phyloP scores from a whole-genome alignment of 2,329 filamentous ascomycete genomes.

The Diaporthe sp. region DNA sequence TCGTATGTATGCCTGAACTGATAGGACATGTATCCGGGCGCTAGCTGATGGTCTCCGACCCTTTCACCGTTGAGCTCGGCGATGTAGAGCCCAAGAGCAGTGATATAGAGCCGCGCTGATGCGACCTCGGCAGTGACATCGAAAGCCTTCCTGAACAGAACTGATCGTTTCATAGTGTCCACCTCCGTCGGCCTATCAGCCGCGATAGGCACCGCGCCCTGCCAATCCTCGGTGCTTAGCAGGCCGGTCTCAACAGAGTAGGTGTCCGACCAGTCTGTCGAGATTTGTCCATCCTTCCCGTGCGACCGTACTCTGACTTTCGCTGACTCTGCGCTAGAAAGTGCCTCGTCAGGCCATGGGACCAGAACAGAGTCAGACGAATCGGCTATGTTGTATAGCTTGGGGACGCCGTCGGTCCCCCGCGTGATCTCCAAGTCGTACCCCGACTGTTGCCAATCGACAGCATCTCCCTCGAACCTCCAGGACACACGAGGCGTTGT shows the following conservation, averaged over 20 bases:
- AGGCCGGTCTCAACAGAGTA: slow-evolving; percentile 2
- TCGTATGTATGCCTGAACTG: slow-evolving; percentile 61
- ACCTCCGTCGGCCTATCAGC: slow-evolving; percentile 8
- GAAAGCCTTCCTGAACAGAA: slow-evolving; percentile 8
- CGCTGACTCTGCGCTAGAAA: slow-evolving; percentile 24
- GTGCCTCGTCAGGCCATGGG: slow-evolving; percentile 26
- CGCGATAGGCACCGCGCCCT: background rate
- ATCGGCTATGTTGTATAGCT: background rate
- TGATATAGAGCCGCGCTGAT: slow-evolving; percentile 57
- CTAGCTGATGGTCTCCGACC: slow-evolving; percentile 53
- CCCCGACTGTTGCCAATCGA: slow-evolving; percentile 23
- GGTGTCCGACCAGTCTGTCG: slow-evolving; percentile 5
- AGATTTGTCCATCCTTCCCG: slow-evolving; percentile 3
- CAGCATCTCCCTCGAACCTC: slow-evolving; percentile 23
- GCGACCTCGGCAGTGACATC: slow-evolving; percentile 41
- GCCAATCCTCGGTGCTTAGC: background rate
- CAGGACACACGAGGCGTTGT: slow-evolving; percentile 31
- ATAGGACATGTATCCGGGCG: slow-evolving; percentile 65
- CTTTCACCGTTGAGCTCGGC: slow-evolving; percentile 57
- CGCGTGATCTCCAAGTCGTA: slow-evolving; percentile 27
- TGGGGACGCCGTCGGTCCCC: background rate
- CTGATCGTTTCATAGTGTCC: background rate
- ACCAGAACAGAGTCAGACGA: slow-evolving; percentile 29
- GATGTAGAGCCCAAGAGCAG: slow-evolving; percentile 56
- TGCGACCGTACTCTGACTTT: slow-evolving; percentile 13